These are phyloP conservation scores for Radiomyces spectabilis DNA, from an alignment of 192 early-diverging fungal genomes.

Conservation along the genomic window DNA sequence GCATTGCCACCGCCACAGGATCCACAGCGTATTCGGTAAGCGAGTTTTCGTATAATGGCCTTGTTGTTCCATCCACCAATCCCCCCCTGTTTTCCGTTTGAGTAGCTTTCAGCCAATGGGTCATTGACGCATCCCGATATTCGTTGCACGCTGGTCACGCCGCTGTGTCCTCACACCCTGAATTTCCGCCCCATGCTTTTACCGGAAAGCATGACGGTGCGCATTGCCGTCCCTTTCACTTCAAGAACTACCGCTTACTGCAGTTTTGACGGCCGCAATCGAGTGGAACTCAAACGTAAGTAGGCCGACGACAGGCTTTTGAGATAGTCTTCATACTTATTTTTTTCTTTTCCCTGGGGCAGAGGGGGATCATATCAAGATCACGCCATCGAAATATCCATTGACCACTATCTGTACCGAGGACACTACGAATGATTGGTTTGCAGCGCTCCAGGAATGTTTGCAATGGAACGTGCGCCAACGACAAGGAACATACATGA, in stretches of 20 bases:
- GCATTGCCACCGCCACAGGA: constrained; percentile 90
- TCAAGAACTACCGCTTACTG: constrained; percentile 84
- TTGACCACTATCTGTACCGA: constrained; percentile 76
- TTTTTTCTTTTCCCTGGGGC: background rate
- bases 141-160: constrained; percentile 13
- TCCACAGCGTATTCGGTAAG: constrained; percentile 77
- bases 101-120: constrained; percentile 75
- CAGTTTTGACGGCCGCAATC: constrained; percentile 86
- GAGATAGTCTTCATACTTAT: too few species aligned
- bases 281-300: constrained; percentile 73
- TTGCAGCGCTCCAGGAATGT: constrained; percentile 70
- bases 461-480: constrained; percentile 89
- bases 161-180: constrained; percentile 9
- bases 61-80: too few species aligned
- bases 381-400: constrained; percentile 76
- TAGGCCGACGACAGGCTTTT: too few species aligned
- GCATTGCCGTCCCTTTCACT: constrained; percentile 73
- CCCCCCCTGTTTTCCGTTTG: background rate
- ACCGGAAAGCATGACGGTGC: constrained; percentile 82
- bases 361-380: constrained; percentile 79
- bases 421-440: constrained; percentile 85
- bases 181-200: constrained; percentile 83
- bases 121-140: constrained; percentile 92
- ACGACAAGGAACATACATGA: constrained; percentile 73
- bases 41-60: background rate